Percentiles rank a stretch among this genome's conserved stretches.
Evolutionary conservation across 2,329 filamentous ascomycete species (phyloP).

Genomic region (Xylaria digitata): DNA sequence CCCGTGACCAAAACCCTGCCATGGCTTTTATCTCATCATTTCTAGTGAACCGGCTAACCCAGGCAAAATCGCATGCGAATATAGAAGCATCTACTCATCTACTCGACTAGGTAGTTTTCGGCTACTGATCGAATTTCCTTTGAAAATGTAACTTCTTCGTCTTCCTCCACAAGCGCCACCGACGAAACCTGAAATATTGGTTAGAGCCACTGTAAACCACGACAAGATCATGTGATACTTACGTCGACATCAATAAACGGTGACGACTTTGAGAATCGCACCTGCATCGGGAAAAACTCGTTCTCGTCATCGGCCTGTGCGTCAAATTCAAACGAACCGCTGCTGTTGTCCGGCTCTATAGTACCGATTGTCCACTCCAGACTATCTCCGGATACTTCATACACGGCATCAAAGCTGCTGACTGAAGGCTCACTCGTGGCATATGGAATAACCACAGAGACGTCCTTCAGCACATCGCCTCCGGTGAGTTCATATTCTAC

Average conservation of each 20-base stretch:
- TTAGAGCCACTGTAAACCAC: constrained; percentile 17
- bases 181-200: constrained; percentile 67
- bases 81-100: constrained; percentile 48
- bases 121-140: constrained; percentile 83
- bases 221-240: constrained; percentile 57
- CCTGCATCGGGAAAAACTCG: constrained; percentile 97
- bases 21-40: constrained; percentile 8
- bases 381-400: constrained; percentile 92
- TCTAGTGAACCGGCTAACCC: neutral
- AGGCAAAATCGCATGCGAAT: constrained; percentile 3
- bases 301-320: constrained; percentile 87
- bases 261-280: constrained; percentile 85
- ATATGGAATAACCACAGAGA: constrained; percentile 89
- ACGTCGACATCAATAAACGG: constrained; percentile 96
- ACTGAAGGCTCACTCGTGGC: constrained; percentile 85
- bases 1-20: neutral
- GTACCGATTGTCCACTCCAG: constrained; percentile 93
- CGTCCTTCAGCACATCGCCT: constrained; percentile 81
- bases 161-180: constrained; percentile 78
- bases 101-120: constrained; percentile 82
- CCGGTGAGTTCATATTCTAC: constrained; percentile 95
- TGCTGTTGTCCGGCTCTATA: constrained; percentile 83
- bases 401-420: constrained; percentile 92
- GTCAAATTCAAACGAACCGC: constrained; percentile 94
- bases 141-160: constrained; percentile 83